Evolutionary conservation across 192 early-diverging fungal genomes (phyloP).

Genomic region (Umbelopsis sp.): DNA sequence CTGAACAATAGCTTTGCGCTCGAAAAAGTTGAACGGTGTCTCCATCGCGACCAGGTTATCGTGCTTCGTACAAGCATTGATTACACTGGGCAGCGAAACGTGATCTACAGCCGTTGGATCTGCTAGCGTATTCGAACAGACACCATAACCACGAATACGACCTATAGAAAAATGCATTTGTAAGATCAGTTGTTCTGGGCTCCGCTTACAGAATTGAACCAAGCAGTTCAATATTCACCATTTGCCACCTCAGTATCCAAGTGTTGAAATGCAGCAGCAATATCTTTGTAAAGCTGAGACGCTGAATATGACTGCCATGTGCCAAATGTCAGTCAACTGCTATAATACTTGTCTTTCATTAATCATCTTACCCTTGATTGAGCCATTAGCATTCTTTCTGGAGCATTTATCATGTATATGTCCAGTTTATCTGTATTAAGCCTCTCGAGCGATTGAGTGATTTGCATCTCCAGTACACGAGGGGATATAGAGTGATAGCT

Average conservation of each 20-base stretch:
- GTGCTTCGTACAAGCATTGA: constrained; percentile 36
- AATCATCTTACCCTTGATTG: constrained; percentile 33
- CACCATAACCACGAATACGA: constrained; percentile 68
- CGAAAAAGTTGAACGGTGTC: constrained; percentile 77
- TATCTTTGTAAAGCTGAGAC: constrained; percentile 57
- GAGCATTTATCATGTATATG: constrained; percentile 77
- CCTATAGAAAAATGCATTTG: constrained; percentile 24
- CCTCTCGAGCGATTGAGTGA: constrained; percentile 56
- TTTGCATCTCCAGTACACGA: constrained; percentile 56
- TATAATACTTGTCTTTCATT: background rate
- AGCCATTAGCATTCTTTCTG: constrained; percentile 71
- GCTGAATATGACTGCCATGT: constrained; percentile 18
- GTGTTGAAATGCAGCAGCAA: constrained; percentile 59
- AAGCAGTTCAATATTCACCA: constrained; percentile 16
- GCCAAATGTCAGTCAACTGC: background rate
- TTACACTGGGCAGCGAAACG: constrained; percentile 55
- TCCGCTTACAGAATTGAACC: background rate
- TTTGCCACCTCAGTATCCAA: constrained; percentile 63
- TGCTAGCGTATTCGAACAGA: constrained; percentile 69
- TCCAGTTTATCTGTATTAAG: constrained; percentile 62
- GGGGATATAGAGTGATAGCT: constrained; percentile 69
- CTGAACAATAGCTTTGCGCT: constrained; percentile 57
- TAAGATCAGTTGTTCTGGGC: background rate
- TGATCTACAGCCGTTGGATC: constrained; percentile 62
- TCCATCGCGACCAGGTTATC: constrained; percentile 66